These are phyloP conservation scores for Periconia digitata DNA, from an alignment of 2,329 filamentous ascomycete species.

Conservation along the genomic window DNA sequence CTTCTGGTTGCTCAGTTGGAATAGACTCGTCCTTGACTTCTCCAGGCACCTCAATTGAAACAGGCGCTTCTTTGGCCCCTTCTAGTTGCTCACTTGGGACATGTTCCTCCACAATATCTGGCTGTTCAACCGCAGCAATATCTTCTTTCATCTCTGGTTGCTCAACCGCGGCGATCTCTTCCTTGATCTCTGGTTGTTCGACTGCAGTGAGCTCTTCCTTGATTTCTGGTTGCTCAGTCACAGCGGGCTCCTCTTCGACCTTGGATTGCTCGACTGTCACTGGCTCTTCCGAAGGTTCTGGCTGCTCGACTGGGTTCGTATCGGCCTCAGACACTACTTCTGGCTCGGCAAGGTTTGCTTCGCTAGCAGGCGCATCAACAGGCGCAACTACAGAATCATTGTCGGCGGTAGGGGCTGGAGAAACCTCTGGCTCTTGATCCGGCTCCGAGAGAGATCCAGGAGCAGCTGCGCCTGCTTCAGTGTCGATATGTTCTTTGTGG, in stretches of 20 bases:
- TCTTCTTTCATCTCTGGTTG: too few species aligned
- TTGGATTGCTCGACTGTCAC: not conserved
- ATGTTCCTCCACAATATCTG: too few species aligned
- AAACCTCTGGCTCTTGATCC: not conserved
- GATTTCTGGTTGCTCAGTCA: not conserved
- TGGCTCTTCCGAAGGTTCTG: constrained; percentile 1
- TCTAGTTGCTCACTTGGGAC: not conserved
- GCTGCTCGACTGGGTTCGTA: constrained; percentile 1
- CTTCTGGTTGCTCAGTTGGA: not conserved
- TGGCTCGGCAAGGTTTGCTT: not conserved
- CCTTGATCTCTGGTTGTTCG: too few species aligned
- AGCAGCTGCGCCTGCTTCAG: not conserved
- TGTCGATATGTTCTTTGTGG: not conserved
- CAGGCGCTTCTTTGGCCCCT: not conserved
- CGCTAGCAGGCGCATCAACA: not conserved
- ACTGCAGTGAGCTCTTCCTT: too few species aligned
- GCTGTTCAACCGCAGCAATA: too few species aligned
- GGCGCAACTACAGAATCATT: not conserved
- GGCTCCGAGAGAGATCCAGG: not conserved
- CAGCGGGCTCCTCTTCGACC: not conserved
- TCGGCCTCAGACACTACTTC: not conserved
- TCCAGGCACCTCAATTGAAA: not conserved
- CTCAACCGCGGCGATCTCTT: too few species aligned
- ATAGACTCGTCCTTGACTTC: not conserved
- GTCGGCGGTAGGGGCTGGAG: not conserved